Conservation (phyloP, 2,329 filamentous ascomycete genomes). For the Claviceps africana region DNA sequence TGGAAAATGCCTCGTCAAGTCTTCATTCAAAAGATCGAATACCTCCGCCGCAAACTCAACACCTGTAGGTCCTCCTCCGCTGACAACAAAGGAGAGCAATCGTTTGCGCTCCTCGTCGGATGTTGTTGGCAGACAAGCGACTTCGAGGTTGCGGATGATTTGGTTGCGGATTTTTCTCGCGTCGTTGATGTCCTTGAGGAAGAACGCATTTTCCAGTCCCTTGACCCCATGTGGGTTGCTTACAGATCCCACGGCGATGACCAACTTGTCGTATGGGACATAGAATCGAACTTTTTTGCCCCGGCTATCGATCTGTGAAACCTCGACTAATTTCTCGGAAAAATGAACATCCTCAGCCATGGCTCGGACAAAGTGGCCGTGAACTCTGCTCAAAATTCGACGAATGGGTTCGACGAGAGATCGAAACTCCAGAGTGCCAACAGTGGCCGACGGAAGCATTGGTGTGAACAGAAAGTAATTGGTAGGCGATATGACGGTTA, state of each 20-base stretch:
- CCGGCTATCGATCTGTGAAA: conserved; percentile 54
- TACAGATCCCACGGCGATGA: conserved; percentile 79
- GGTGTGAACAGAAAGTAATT: conserved; percentile 98
- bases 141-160: conserved; percentile 78
- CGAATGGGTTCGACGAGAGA: conserved; percentile 89
- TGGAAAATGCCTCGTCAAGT: conserved; percentile 71
- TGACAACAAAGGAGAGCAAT: conserved; percentile 88
- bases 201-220: conserved; percentile 83
- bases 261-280: conserved; percentile 91
- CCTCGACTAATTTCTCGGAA: conserved; percentile 77
- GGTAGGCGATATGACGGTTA: conserved; percentile 84
- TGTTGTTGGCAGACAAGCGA: conserved; percentile 85
- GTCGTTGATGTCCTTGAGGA: conserved; percentile 90
- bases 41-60: conserved; percentile 96
- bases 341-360: conserved; percentile 83
- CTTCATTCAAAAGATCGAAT: conserved; percentile 92
- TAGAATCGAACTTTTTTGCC: conserved; percentile 78
- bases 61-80: conserved; percentile 87
- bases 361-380: conserved; percentile 82
- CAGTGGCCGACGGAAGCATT: conserved; percentile 93
- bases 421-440: conserved; percentile 82
- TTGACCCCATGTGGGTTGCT: conserved; percentile 95
- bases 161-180: conserved; percentile 79
- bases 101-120: conserved; percentile 74
- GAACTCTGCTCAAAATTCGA: conserved; percentile 61